These are phyloP conservation scores for Phytophthora chlamydospora DNA, from an alignment of 352 stramenopile species.

Conservation along the genomic window DNA sequence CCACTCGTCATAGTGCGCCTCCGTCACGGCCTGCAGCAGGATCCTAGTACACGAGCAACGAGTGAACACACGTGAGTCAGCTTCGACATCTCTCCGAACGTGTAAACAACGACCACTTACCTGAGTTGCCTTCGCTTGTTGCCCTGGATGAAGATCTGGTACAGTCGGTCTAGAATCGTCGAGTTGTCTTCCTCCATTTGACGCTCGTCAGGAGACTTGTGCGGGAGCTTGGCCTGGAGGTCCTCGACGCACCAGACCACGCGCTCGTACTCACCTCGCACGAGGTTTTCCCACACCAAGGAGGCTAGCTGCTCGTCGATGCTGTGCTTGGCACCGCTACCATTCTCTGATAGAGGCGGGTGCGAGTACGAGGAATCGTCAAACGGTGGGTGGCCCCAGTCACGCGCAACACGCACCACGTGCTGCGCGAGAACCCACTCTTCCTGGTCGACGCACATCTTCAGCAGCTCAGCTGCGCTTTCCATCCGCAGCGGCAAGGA, in stretches of 20 bases:
- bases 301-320: slow-evolving; percentile 73
- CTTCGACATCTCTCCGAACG: not conserved
- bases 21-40: slow-evolving; percentile 60
- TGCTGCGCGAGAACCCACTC: slow-evolving; percentile 78
- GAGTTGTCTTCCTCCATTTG: slow-evolving; percentile 27
- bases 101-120: slow-evolving; percentile 16
- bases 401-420: slow-evolving; percentile 80
- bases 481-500: slow-evolving; percentile 48
- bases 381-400: slow-evolving; percentile 59
- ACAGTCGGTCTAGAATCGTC: slow-evolving; percentile 39
- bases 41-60: slow-evolving; percentile 29
- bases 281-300: slow-evolving; percentile 60
- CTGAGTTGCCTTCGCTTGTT: slow-evolving; percentile 53
- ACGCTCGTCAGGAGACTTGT: slow-evolving; percentile 24
- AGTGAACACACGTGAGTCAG: slow-evolving; percentile 3
- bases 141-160: slow-evolving; percentile 47
- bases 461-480: slow-evolving; percentile 66
- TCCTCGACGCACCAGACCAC: slow-evolving; percentile 69
- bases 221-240: slow-evolving; percentile 66
- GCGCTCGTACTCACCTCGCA: slow-evolving; percentile 67
- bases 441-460: slow-evolving; percentile 77
- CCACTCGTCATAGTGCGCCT: slow-evolving; percentile 61
- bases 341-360: slow-evolving; percentile 1
- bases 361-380: slow-evolving; percentile 25
- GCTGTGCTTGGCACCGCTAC: slow-evolving; percentile 11